Percentiles rank a stretch among this genome's conserved stretches.
Evolutionary conservation across 441 rosid species (phyloP).

Genomic region (Syzygium malaccense): DNA sequence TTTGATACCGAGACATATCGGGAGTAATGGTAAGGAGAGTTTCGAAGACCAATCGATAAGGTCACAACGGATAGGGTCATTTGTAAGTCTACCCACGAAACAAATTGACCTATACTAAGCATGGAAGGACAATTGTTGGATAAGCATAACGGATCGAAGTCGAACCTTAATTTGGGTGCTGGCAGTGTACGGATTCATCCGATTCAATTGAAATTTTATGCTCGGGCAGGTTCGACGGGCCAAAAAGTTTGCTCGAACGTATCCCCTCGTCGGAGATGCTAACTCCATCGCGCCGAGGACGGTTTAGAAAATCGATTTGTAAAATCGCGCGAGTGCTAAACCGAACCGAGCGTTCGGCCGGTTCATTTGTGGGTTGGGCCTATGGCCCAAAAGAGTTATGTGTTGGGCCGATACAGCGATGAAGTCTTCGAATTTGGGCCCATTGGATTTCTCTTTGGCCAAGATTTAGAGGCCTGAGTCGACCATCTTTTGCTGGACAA

Average conservation of each 20-base stretch:
- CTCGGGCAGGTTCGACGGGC: rapidly evolving
- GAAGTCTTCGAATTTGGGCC: not conserved
- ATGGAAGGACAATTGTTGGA: not conserved
- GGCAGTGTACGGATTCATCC: not conserved
- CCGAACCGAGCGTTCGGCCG: not conserved
- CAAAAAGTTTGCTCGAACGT: not conserved
- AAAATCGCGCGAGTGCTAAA: not conserved
- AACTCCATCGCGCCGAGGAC: not conserved
- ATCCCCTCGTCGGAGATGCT: not conserved
- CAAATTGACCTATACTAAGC: rapidly evolving
- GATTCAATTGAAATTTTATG: not conserved
- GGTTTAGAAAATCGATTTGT: not conserved
- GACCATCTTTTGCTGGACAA: not conserved
- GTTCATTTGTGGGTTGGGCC: not conserved
- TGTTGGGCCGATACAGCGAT: not conserved
- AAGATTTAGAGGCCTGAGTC: not conserved
- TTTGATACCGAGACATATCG: rapidly evolving
- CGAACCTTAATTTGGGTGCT: rapidly evolving
- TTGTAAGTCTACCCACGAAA: not conserved
- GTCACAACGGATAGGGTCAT: not conserved
- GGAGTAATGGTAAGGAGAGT: not conserved
- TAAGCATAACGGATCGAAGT: not conserved
- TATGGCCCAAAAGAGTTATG: not conserved
- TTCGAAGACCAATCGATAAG: not conserved
- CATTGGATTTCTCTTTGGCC: not conserved